A percentile compares a stretch with the other conserved stretches of the same genome.
phyloP scores from a whole-genome alignment of 805 yeast species.

The Lipomyces anomalus region DNA sequence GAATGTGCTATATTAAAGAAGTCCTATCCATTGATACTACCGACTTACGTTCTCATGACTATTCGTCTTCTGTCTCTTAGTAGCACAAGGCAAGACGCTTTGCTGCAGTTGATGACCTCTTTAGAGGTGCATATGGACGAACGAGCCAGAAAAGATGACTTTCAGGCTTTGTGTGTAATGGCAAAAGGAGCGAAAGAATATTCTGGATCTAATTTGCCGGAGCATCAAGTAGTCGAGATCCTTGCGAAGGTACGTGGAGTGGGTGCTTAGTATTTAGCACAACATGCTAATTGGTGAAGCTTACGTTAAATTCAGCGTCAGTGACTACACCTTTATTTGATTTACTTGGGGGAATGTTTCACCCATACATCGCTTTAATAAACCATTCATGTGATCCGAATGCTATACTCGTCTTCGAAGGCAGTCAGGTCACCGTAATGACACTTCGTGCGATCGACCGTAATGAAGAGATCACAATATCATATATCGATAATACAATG shows the following conservation, averaged over 20 bases:
- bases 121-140: constrained; percentile 3
- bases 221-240: constrained; percentile 1
- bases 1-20: constrained; percentile 6
- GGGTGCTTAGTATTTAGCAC: not conserved
- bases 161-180: constrained; percentile 1
- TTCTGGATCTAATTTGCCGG: constrained; percentile 1
- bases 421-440: constrained; percentile 2
- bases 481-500: constrained; percentile 17
- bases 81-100: not conserved
- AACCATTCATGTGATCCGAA: constrained; percentile 25
- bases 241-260: constrained; percentile 6
- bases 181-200: constrained; percentile 13
- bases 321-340: constrained; percentile 7
- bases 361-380: constrained; percentile 13
- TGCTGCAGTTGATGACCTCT: not conserved
- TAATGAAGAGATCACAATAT: constrained; percentile 16
- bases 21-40: constrained; percentile 3
- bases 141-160: constrained; percentile 2
- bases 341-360: constrained; percentile 13
- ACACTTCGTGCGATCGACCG: constrained; percentile 5
- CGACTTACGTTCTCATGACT: constrained; percentile 2
- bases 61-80: constrained; percentile 6
- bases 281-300: not conserved
- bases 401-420: constrained; percentile 6
- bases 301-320: constrained; percentile 5